Conservation (phyloP, 2,329 filamentous ascomycete genomes). For the Fusarium sp. region DNA sequence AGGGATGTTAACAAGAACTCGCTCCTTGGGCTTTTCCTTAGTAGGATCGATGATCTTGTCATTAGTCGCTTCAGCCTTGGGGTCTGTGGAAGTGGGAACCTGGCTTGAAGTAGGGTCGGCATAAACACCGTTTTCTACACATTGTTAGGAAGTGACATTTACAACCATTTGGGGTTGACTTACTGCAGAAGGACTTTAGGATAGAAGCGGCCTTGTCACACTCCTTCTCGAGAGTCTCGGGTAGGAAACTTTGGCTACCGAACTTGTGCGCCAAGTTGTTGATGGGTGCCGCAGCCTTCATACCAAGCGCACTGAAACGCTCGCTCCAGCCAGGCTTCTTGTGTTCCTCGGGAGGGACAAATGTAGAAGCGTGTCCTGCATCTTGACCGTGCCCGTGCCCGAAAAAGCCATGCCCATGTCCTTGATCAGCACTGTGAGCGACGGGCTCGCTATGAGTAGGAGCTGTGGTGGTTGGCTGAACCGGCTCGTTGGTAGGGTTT, state of each 20-base stretch:
- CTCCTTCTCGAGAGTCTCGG: conserved; percentile 87
- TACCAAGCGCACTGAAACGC: conserved; percentile 49
- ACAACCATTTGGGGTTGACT: conserved; percentile 45
- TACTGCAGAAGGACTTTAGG: conserved; percentile 86
- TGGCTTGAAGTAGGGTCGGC: conserved; percentile 51
- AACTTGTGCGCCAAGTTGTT: conserved; percentile 86
- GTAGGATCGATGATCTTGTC: conserved; percentile 49
- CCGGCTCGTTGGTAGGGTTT: conserved; percentile 28
- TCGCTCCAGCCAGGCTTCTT: conserved; percentile 49
- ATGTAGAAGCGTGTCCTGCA: conserved; percentile 11
- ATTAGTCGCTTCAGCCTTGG: conserved; percentile 47
- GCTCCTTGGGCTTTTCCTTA: conserved; percentile 57
- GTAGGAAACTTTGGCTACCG: conserved; percentile 87
- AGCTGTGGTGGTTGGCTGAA: conserved; percentile 2
- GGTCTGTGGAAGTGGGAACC: conserved; percentile 49
- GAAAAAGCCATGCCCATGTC: not conserved
- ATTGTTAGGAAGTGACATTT: conserved; percentile 8
- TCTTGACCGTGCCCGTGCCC: not conserved
- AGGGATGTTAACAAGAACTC: conserved; percentile 66
- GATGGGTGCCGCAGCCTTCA: conserved; percentile 74
- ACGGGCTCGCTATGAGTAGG: not conserved
- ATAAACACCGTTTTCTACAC: conserved; percentile 64
- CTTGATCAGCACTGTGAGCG: not conserved
- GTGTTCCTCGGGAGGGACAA: conserved; percentile 28
- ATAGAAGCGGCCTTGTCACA: conserved; percentile 91